phyloP scores from a whole-genome alignment of 257 asterid genomes.

The Linderniella brevidens region DNA sequence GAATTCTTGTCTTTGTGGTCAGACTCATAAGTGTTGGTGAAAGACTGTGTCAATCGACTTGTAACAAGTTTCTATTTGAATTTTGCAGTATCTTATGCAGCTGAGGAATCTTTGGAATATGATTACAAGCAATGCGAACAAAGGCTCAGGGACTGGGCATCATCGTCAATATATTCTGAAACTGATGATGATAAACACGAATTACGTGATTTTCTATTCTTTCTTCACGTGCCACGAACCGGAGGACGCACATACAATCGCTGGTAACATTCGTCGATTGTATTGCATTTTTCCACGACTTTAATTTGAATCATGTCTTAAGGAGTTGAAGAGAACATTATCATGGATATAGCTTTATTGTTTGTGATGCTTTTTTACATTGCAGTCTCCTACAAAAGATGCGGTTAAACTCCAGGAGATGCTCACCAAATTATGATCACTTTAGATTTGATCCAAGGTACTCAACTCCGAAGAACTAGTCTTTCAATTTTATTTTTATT shows the following conservation, averaged over 20 bases:
- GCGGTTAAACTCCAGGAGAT: constrained; percentile 43
- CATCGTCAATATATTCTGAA: constrained; percentile 40
- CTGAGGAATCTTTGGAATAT: constrained; percentile 24
- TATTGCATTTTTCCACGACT: too few species aligned
- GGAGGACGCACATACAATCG: constrained; percentile 89
- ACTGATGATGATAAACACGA: constrained; percentile 36
- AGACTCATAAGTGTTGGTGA: too few species aligned
- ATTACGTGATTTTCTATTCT: constrained; percentile 74
- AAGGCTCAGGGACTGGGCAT: constrained; percentile 73
- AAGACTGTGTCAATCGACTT: too few species aligned
- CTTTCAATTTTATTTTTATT: too few species aligned
- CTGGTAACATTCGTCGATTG: constrained; percentile 27
- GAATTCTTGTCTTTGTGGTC: too few species aligned
- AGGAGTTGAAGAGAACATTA: too few species aligned
- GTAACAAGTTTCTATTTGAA: too few species aligned
- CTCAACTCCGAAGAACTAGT: constrained; percentile 6
- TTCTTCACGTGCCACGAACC: constrained; percentile 94
- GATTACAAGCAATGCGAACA: constrained; percentile 44
- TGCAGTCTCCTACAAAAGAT: constrained; percentile 22
- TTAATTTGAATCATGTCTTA: too few species aligned
- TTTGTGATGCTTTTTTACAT: too few species aligned
- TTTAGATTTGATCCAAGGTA: constrained; percentile 83
- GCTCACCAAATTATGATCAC: constrained; percentile 89
- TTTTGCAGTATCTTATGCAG: constrained; percentile 17
- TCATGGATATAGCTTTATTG: too few species aligned